Evolutionary conservation across 2,329 filamentous ascomycete genomes (phyloP), one percentile per base, ranked within the genome.

Genomic region (Domatiomyces catenatus): DNA sequence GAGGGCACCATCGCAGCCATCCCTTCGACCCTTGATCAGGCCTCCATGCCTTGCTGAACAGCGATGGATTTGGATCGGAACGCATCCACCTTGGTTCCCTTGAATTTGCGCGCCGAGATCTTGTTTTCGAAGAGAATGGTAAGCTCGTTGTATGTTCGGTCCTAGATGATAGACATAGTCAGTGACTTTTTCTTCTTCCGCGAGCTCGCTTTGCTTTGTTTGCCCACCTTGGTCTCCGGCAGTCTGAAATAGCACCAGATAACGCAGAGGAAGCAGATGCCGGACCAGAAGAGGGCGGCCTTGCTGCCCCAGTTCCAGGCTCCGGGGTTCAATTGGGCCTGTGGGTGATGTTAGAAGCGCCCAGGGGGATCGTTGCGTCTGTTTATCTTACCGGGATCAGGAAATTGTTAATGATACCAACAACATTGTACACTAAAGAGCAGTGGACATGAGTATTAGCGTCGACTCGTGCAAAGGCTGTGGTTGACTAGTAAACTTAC

Each of bases 391-490:
- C 32, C 32, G 32, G 32, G 8, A 39, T 8, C 12, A 39, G 15
- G 32, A 39, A 39, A 39, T 39, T 39, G 32, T 39, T 59, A 8
- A 64, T 50, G 5, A 66, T 64, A 46, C 58, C 57, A 48, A 55
- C 54, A 44, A 75, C 62, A 54, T 78, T 76, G 63, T 76, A 77
- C 17, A 69, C 60, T 39, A 12, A 12, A 15, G 32, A 39, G 7
- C 4, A 39, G 32, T 6, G 6, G 6, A 24, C 22, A 39, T 5
- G 12, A 15, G 15, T 8, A 12, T 39, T 15, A 39, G 32, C 32
- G 12, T 15, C 10, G 15, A 39, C 4, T 24, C 32, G 12, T 15
- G 32, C 32, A 39, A 39, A 10, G 32, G 5, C 15, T 39, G 57
- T 59, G 59, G 62, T 63, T 67, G 12, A 58, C 58, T 4, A 12